phyloP scores from a whole-genome alignment of 139 green algal species.

The Penium margaritaceum region DNA sequence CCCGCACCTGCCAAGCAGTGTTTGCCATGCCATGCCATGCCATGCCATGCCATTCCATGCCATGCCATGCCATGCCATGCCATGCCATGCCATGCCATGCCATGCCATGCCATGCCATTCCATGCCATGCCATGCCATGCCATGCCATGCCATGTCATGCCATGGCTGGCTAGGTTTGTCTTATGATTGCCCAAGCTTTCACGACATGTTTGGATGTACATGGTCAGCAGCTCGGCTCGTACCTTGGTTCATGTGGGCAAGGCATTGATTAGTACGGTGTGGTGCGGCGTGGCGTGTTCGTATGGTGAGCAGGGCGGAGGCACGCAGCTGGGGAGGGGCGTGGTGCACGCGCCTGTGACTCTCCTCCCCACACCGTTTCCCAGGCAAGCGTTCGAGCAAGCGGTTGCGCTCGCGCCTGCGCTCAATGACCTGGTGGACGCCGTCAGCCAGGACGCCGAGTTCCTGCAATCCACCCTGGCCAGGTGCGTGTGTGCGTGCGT shows the following conservation, averaged over 20 bases:
- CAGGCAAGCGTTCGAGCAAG: slow-evolving; percentile 48
- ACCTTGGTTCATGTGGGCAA: neutral
- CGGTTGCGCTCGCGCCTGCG: slow-evolving; percentile 51
- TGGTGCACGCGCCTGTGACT: slow-evolving; percentile 67
- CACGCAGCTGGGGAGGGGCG: neutral
- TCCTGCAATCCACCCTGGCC: slow-evolving; percentile 63
- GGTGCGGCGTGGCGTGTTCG: neutral
- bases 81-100: no score
- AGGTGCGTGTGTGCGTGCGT: no score
- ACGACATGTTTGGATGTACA: neutral
- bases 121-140: no score
- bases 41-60: no score
- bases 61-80: no score
- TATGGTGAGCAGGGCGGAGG: slow-evolving; percentile 7
- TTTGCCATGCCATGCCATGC: no score
- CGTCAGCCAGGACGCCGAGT: slow-evolving; percentile 67
- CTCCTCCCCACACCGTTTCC: slow-evolving; percentile 79
- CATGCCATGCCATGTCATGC: no score
- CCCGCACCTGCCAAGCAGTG: no score
- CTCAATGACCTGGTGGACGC: slow-evolving; percentile 80
- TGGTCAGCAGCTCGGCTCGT: neutral
- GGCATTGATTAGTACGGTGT: neutral
- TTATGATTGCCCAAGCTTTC: neutral
- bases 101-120: no score
- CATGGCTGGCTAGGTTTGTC: neutral